Evolutionary conservation across 2,329 filamentous ascomycete genomes (phyloP).

Genomic region (Alternaria longipes): DNA sequence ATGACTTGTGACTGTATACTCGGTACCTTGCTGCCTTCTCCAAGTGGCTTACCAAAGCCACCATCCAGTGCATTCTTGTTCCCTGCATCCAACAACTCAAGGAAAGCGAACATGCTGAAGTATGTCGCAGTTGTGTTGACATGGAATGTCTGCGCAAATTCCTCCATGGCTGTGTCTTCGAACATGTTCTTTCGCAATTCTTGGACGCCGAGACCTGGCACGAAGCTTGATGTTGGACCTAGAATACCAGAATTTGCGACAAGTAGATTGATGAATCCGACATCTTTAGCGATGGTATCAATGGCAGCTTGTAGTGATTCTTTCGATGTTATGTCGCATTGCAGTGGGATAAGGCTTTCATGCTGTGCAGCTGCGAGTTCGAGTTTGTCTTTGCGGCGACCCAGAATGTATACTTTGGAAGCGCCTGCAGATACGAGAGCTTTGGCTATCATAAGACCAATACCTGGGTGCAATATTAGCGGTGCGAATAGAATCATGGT

Average conservation of each 20-base stretch:
- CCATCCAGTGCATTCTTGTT: slow-evolving; percentile 31
- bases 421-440: background rate
- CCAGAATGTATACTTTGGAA: background rate
- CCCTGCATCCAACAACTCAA: slow-evolving; percentile 53
- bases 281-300: background rate
- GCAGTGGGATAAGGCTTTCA: background rate
- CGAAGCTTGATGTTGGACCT: background rate
- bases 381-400: background rate
- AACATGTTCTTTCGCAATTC: background rate
- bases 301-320: background rate
- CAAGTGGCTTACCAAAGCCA: background rate
- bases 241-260: background rate
- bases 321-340: background rate
- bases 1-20: background rate
- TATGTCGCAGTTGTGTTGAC: slow-evolving; percentile 52
- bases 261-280: background rate
- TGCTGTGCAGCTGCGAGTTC: background rate
- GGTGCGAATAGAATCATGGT: background rate
- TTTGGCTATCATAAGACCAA: background rate
- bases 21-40: background rate
- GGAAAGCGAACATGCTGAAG: slow-evolving; percentile 52
- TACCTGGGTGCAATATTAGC: background rate
- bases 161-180: slow-evolving; percentile 7
- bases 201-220: background rate
- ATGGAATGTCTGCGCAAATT: slow-evolving; percentile 37